A percentile compares a stretch with the other conserved stretches of the same genome.
These are phyloP conservation scores for Phytophthora sp. DNA, from an alignment of 352 stramenopile genomes.

Conservation along the genomic window DNA sequence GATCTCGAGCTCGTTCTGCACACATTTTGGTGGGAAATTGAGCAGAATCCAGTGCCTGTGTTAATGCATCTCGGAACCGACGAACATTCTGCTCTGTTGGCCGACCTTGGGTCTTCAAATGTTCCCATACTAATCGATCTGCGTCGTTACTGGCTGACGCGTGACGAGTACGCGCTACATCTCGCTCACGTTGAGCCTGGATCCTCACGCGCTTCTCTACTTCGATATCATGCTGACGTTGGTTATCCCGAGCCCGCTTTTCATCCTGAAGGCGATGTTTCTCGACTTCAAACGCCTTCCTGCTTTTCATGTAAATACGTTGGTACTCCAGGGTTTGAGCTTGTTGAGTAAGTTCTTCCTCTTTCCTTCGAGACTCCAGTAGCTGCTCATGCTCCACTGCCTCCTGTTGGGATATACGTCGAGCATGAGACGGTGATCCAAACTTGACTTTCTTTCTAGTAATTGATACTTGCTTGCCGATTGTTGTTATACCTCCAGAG, in stretches of 20 bases:
- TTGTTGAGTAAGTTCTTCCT: conserved; percentile 14
- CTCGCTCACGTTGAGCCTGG: conserved; percentile 17
- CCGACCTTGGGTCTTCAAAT: conserved; percentile 22
- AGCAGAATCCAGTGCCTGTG: conserved; percentile 13
- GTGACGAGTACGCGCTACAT: conserved; percentile 13
- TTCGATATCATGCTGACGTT: conserved; percentile 17
- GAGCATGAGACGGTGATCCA: conserved; percentile 14
- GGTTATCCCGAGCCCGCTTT: conserved; percentile 23
- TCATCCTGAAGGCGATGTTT: conserved; percentile 15
- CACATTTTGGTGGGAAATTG: conserved; percentile 31
- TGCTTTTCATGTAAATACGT: conserved; percentile 32
- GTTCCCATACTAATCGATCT: conserved; percentile 28
- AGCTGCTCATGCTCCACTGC: background rate
- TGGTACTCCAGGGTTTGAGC: conserved; percentile 29
- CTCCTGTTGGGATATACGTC: conserved; percentile 14
- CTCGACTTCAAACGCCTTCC: conserved; percentile 17
- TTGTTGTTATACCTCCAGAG: background rate
- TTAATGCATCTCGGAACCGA: conserved; percentile 18
- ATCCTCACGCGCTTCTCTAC: conserved; percentile 22
- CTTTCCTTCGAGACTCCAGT: conserved; percentile 18
- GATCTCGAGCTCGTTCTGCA: conserved; percentile 26
- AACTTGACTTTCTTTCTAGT: conserved; percentile 34
- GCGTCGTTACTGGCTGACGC: background rate
- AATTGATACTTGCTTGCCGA: conserved; percentile 14
- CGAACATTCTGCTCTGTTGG: conserved; percentile 19